Percentiles rank a stretch among this genome's conserved stretches.
Evolutionary conservation across 345 rosid species (phyloP).

Genomic region (Dipteronia sinensis): DNA sequence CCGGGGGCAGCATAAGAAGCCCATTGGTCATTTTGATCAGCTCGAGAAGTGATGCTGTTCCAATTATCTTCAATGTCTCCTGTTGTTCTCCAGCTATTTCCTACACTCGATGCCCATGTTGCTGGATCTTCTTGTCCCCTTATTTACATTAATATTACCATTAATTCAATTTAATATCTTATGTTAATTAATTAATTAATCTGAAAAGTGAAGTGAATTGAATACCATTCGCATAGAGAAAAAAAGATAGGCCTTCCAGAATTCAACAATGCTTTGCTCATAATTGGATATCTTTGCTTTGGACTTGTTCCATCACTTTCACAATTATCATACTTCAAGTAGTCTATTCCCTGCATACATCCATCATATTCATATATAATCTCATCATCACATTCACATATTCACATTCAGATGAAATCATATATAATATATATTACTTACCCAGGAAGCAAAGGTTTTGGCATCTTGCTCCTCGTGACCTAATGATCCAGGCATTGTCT

Average conservation of each 20-base stretch:
- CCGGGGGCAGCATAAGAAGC: constrained; percentile 67
- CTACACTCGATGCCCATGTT: constrained; percentile 56
- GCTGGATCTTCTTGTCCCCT: constrained; percentile 76
- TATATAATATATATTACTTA: neutral
- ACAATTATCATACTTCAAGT: constrained; percentile 62
- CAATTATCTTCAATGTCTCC: constrained; percentile 53
- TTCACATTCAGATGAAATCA: too few species aligned
- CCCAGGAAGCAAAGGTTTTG: constrained; percentile 46
- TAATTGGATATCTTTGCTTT: constrained; percentile 53
- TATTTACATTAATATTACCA: neutral
- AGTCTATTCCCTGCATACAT: constrained; percentile 47
- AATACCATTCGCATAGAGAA: constrained; percentile 69
- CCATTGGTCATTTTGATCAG: constrained; percentile 61
- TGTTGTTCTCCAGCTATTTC: constrained; percentile 77
- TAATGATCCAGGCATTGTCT: constrained; percentile 60
- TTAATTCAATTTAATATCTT: too few species aligned
- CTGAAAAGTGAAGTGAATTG: too few species aligned
- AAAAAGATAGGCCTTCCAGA: constrained; percentile 58
- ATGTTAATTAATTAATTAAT: constrained; percentile 11
- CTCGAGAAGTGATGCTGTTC: constrained; percentile 56
- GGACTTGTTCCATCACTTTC: constrained; percentile 37
- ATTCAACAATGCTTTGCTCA: constrained; percentile 56
- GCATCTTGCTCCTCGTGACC: constrained; percentile 63
- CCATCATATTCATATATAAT: too few species aligned
- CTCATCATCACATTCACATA: too few species aligned